These are phyloP conservation scores for Cercospora sojina DNA, from an alignment of 2,329 filamentous ascomycete species.

Conservation along the genomic window DNA sequence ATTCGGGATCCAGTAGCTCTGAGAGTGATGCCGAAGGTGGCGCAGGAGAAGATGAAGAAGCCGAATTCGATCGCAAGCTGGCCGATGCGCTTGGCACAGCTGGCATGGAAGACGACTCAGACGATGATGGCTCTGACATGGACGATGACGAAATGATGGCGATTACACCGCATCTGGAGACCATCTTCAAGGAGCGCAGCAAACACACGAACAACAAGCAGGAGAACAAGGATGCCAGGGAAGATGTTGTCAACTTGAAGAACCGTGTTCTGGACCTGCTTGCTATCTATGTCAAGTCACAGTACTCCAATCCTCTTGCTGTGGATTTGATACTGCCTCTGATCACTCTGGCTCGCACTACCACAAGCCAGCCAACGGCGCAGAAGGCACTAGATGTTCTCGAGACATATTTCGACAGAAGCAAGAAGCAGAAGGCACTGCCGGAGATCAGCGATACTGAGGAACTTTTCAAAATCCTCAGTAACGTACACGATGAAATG, in stretches of 20 bases:
- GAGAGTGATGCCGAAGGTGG: constrained; percentile 31
- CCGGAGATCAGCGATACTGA: constrained; percentile 35
- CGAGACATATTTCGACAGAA: constrained; percentile 68
- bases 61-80: constrained; percentile 71
- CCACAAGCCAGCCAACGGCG: constrained; percentile 70
- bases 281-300: constrained; percentile 77
- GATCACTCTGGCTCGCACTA: constrained; percentile 72
- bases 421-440: constrained; percentile 48
- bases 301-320: constrained; percentile 65
- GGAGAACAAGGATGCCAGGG: constrained; percentile 81
- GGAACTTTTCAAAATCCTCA: constrained; percentile 59
- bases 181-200: constrained; percentile 80
- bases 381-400: constrained; percentile 73
- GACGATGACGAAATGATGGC: constrained; percentile 94
- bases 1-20: constrained; percentile 31
- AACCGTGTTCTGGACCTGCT: constrained; percentile 86
- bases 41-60: constrained; percentile 48
- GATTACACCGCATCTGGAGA: constrained; percentile 76
- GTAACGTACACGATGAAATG: constrained; percentile 67
- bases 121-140: constrained; percentile 74
- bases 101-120: constrained; percentile 55
- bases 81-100: constrained; percentile 75
- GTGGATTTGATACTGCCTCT: constrained; percentile 73
- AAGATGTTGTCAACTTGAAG: constrained; percentile 92
- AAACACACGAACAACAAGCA: constrained; percentile 67